phyloP scores from a whole-genome alignment of 192 early-diverging fungal genomes.

The Backusella tarrabulga region DNA sequence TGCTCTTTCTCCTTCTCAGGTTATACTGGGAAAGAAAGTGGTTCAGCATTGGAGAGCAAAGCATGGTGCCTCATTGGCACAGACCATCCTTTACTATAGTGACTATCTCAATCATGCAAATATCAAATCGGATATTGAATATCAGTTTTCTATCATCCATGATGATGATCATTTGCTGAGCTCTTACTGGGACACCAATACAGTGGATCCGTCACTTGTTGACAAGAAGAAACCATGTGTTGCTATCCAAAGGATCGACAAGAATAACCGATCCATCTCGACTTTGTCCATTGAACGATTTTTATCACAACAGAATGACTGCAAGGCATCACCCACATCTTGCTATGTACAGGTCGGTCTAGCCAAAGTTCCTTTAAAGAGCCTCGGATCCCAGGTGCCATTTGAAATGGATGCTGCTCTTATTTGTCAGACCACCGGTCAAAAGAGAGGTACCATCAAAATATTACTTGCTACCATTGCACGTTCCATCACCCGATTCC shows the following conservation, averaged over 20 bases:
- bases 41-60: slow-evolving; percentile 51
- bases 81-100: slow-evolving; percentile 62
- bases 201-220: slow-evolving; percentile 35
- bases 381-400: slow-evolving; percentile 44
- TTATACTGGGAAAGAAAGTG: slow-evolving; percentile 37
- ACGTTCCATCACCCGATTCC: not conserved
- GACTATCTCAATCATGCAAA: slow-evolving; percentile 86
- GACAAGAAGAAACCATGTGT: slow-evolving; percentile 45
- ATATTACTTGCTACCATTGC: slow-evolving; percentile 45
- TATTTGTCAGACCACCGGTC: slow-evolving; percentile 42
- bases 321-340: not conserved
- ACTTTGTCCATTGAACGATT: slow-evolving; percentile 35
- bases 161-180: slow-evolving; percentile 41
- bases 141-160: slow-evolving; percentile 77
- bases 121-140: slow-evolving; percentile 67
- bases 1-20: slow-evolving; percentile 43
- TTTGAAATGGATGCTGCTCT: slow-evolving; percentile 40
- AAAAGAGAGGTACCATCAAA: slow-evolving; percentile 31
- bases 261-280: slow-evolving; percentile 46
- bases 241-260: slow-evolving; percentile 56
- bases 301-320: slow-evolving; percentile 14
- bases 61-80: slow-evolving; percentile 56
- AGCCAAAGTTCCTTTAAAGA: slow-evolving; percentile 40
- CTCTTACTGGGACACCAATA: slow-evolving; percentile 50
- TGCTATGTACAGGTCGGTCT: slow-evolving; percentile 50